Evolutionary conservation across 2,329 filamentous ascomycete species (phyloP), one percentile per base, ranked within the genome.

Genomic region (Exserohilum turcica): DNA sequence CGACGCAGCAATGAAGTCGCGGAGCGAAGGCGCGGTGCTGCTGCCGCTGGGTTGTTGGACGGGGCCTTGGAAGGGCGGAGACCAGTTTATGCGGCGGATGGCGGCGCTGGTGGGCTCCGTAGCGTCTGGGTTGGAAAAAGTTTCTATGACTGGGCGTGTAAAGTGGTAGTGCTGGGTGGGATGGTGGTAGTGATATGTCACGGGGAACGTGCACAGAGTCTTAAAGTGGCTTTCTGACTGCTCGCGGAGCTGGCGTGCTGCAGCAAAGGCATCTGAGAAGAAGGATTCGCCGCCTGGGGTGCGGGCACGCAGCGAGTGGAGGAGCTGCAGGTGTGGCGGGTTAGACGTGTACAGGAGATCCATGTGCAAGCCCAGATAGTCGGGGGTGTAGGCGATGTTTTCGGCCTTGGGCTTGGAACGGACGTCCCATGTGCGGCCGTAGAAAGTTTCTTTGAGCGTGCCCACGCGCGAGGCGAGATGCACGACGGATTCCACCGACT

Each of bases 381-480:
- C 82, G 67, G 84, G 87, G 1, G 93, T 97, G 76, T 97, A 81
- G 18, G 94, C 93, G 3, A 97, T 90, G 71, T 97, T 97, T 70
- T 93, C 92, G 19, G 92, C 91, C 49, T 90, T 74, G 1, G 89
- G 87, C 47, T 95, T 88, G 3, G 87, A 91, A 48, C 86, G 84
- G 10, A 97, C 93, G 74, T 97, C 89, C 86, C 92, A 97, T 0
- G 91, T 96, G 63, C 82, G 80, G 36, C 94, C 94, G 74, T 97
- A 97, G 70, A 97, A 94, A 6, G 92, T 94, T 64, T 91, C 86
- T 67, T 91, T 89, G 21, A 97, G 77, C 29, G 84, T 84, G 1
- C 92, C 92, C 54, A 97, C 89, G 45, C 86, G 84, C 3, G 80
- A 79, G 2, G 86, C 89, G 52, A 97, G 85, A 18, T 80, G 76